These are phyloP conservation scores for Lachnellula willkommii DNA, from an alignment of 2,329 filamentous ascomycete genomes.

Conservation along the genomic window DNA sequence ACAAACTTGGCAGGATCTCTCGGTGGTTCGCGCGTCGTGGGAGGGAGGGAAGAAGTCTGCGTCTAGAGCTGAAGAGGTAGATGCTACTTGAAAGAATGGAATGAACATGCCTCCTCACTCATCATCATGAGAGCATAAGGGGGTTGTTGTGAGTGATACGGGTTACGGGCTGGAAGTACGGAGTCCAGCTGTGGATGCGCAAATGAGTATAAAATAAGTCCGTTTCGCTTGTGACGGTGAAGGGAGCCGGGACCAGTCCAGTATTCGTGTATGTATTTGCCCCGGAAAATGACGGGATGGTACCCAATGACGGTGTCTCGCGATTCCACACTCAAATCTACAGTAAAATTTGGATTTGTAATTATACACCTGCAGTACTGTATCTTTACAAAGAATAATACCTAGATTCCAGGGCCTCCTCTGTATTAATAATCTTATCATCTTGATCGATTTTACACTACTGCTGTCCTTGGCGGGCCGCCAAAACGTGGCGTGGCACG, in stretches of 20 bases:
- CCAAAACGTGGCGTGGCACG: no score
- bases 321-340: not conserved
- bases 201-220: not conserved
- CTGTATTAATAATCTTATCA: no score
- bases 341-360: not conserved
- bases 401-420: not conserved
- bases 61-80: not conserved
- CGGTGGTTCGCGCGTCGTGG: constrained; percentile 10
- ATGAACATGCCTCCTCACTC: constrained; percentile 13
- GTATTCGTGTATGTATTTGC: not conserved
- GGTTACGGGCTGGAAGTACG: not conserved
- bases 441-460: no score
- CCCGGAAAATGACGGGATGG: no score
- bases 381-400: not conserved
- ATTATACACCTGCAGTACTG: not conserved
- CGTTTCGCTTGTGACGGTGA: not conserved
- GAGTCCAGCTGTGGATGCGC: not conserved
- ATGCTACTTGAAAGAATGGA: constrained; percentile 14
- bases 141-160: not conserved
- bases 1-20: constrained; percentile 18
- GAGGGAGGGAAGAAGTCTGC: constrained; percentile 2
- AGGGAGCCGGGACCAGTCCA: not conserved
- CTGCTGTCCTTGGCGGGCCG: no score
- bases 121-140: not conserved
- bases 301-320: no score